Conservation (phyloP, 2,329 filamentous ascomycete species). For the Aspergillaceae sp. region DNA sequence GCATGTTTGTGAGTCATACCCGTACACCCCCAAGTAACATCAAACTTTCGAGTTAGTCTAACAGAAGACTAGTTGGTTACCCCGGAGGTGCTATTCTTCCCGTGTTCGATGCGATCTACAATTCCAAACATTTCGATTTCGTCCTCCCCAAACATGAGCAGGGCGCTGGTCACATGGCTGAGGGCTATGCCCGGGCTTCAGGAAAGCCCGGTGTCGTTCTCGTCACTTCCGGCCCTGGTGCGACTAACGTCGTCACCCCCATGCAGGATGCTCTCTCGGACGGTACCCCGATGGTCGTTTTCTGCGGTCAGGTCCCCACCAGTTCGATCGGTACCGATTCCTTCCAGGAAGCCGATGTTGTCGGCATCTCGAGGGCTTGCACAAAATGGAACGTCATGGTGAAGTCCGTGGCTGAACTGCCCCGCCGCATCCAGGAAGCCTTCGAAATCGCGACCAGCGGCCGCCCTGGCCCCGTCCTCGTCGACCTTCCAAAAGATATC, state of each 20-base stretch:
- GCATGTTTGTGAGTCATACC: slow-evolving; percentile 69
- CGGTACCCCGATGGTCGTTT: slow-evolving; percentile 92
- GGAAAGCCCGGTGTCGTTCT: slow-evolving; percentile 93
- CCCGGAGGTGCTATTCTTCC: slow-evolving; percentile 93
- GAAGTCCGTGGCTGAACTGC: slow-evolving; percentile 87
- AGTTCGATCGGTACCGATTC: slow-evolving; percentile 87
- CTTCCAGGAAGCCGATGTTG: slow-evolving; percentile 92
- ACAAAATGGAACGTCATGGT: slow-evolving; percentile 99
- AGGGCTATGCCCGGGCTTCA: slow-evolving; percentile 89
- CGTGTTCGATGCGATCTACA: slow-evolving; percentile 98
- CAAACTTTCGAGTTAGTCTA: background rate
- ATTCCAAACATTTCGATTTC: slow-evolving; percentile 94
- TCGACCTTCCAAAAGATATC: slow-evolving; percentile 94
- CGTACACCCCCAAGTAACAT: too few relatives aligned
- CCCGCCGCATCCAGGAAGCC: slow-evolving; percentile 89
- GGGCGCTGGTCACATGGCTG: slow-evolving; percentile 96
- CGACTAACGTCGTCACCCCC: slow-evolving; percentile 92
- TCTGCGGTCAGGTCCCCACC: slow-evolving; percentile 86
- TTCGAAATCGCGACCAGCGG: slow-evolving; percentile 97
- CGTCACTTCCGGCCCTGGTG: slow-evolving; percentile 91
- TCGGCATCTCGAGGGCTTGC: slow-evolving; percentile 88
- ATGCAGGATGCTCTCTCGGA: slow-evolving; percentile 95
- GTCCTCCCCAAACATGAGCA: slow-evolving; percentile 94
- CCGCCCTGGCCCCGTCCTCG: slow-evolving; percentile 84
- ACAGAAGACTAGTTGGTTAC: slow-evolving; percentile 58